Percentiles rank a stretch among this genome's conserved stretches.
These are phyloP conservation scores for Ogataea saltuana DNA, from an alignment of 805 yeast genomes.

Conservation along the genomic window DNA sequence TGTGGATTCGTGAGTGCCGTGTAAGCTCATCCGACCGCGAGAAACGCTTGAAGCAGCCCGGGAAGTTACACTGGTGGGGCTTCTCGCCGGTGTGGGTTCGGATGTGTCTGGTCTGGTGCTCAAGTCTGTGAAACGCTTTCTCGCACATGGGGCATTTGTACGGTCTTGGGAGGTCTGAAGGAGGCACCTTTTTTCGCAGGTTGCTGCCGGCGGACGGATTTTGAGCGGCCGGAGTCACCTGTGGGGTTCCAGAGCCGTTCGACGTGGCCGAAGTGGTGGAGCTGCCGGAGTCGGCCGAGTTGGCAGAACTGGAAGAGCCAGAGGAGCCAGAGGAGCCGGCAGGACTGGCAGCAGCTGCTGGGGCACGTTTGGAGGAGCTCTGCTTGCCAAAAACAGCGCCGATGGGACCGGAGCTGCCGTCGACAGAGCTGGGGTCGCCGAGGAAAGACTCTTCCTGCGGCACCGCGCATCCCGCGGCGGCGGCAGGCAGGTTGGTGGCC, in stretches of 20 bases:
- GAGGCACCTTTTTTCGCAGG: slow-evolving; percentile 27
- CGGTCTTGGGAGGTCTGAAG: slow-evolving; percentile 51
- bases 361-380: background rate
- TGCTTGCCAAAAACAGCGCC: background rate
- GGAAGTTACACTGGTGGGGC: slow-evolving; percentile 81
- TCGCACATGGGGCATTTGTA: slow-evolving; percentile 83
- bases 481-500: slow-evolving; percentile 25
- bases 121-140: slow-evolving; percentile 84
- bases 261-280: background rate
- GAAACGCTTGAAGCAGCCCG: slow-evolving; percentile 81
- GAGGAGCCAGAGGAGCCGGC: background rate
- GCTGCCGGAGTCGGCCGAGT: background rate
- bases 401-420: background rate
- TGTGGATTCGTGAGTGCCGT: slow-evolving; percentile 80
- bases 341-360: background rate
- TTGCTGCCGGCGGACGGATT: slow-evolving; percentile 23
- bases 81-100: slow-evolving; percentile 93
- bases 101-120: slow-evolving; percentile 89
- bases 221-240: slow-evolving; percentile 25
- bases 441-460: background rate
- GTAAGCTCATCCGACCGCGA: slow-evolving; percentile 84
- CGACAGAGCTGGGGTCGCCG: background rate
- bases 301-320: background rate
- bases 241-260: slow-evolving; percentile 7
- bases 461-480: slow-evolving; percentile 3